These are phyloP conservation scores for Leccinum pellstonianum DNA, from an alignment of 768 basidiomycete genomes.

Conservation along the genomic window DNA sequence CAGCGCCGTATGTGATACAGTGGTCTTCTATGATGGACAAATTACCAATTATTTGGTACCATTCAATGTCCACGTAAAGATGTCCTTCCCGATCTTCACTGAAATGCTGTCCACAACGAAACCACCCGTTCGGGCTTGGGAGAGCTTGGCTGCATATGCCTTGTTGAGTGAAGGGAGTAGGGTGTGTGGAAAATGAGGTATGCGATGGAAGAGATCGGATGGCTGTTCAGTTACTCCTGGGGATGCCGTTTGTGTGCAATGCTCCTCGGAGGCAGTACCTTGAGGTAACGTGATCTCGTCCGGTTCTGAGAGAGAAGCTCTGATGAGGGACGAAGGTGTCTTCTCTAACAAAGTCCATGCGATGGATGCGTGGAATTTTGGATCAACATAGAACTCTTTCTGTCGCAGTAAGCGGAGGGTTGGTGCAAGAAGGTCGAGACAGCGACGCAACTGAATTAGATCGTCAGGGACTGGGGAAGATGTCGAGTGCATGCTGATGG, in stretches of 20 bases:
- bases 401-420: constrained; percentile 62
- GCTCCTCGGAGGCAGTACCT: constrained; percentile 6
- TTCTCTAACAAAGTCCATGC: constrained; percentile 76
- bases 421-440: constrained; percentile 59
- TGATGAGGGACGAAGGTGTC: constrained; percentile 3
- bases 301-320: constrained; percentile 5
- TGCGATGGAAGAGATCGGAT: constrained; percentile 40
- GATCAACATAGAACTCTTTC: constrained; percentile 73
- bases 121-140: constrained; percentile 41
- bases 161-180: constrained; percentile 51
- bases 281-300: constrained; percentile 4
- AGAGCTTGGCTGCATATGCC: constrained; percentile 43
- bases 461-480: constrained; percentile 12
- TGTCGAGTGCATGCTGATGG: not conserved
- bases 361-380: constrained; percentile 87
- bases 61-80: constrained; percentile 44
- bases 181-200: constrained; percentile 49
- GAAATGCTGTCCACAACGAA: constrained; percentile 56
- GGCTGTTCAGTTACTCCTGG: constrained; percentile 8
- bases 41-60: constrained; percentile 16
- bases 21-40: constrained; percentile 6
- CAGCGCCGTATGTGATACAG: constrained; percentile 8
- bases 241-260: constrained; percentile 2
- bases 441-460: constrained; percentile 50
- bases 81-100: constrained; percentile 71